Conservation (phyloP, 2,329 filamentous ascomycete genomes). For the Penicillium decumbens region DNA sequence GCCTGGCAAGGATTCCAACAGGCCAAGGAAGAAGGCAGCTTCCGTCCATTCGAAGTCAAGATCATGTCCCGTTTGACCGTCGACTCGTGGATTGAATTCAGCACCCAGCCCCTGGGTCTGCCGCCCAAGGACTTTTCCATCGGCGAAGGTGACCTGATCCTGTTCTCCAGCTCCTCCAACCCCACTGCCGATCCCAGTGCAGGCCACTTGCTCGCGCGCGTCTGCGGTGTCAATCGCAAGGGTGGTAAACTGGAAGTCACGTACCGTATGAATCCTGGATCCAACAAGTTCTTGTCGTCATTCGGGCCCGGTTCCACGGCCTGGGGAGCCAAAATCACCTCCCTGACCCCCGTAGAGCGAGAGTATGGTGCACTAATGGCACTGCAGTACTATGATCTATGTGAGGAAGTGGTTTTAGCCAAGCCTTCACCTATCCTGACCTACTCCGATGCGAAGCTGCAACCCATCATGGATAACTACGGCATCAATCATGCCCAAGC, state of each 20-base stretch:
- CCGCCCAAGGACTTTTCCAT: slow-evolving; percentile 69
- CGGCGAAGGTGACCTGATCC: slow-evolving; percentile 79
- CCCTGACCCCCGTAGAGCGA: slow-evolving; percentile 88
- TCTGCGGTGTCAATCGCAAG: slow-evolving; percentile 75
- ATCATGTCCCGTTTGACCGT: slow-evolving; percentile 83
- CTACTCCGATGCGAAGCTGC: slow-evolving; percentile 70
- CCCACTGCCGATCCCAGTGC: slow-evolving; percentile 63
- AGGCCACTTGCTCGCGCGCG: slow-evolving; percentile 79
- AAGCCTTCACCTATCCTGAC: slow-evolving; percentile 83
- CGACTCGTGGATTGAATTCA: slow-evolving; percentile 88
- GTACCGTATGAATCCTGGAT: slow-evolving; percentile 68
- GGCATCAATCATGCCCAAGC: slow-evolving; percentile 83
- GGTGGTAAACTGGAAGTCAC: slow-evolving; percentile 77
- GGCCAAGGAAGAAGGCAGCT: slow-evolving; percentile 76
- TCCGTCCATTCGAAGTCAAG: slow-evolving; percentile 79
- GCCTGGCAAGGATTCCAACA: slow-evolving; percentile 94
- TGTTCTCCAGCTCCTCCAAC: slow-evolving; percentile 69
- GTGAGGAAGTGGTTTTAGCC: slow-evolving; percentile 83
- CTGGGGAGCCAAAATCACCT: slow-evolving; percentile 77
- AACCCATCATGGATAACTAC: slow-evolving; percentile 69
- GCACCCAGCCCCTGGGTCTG: slow-evolving; percentile 68
- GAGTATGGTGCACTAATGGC: slow-evolving; percentile 90
- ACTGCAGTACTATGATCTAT: slow-evolving; percentile 91
- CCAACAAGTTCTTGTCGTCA: slow-evolving; percentile 56
- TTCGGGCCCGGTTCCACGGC: slow-evolving; percentile 67